Evolutionary conservation across 176 grass and related monocot species (phyloP), one percentile per base, ranked within the genome.

Genomic region (Themeda triandra): DNA sequence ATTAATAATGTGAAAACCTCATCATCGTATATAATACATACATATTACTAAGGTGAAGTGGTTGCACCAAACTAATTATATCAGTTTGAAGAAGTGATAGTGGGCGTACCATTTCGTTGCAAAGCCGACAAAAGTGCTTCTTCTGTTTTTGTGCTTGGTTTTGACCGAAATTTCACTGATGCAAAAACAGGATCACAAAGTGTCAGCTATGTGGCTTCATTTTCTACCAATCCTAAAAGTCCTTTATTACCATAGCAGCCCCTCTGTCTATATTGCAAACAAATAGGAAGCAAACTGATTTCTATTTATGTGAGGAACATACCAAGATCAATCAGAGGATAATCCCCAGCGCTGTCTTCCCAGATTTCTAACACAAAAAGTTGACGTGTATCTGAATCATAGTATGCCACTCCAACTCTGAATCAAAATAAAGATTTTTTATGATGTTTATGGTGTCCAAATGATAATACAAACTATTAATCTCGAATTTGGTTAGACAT

Each of bases 261-360:
- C n/a, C n/a, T n/a, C n/a, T n/a, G n/a, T n/a, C n/a, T n/a, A n/a
- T n/a, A n/a, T n/a, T n/a, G n/a, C n/a, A 87, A 81, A 75, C 72
- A 80, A 78, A 75, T 66, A 79, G 42, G 58, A 37, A 42, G 21
- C 5, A 74, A 54, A 58, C 41, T 35, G 17, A 21, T 27, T 15
- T 68, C 5, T 66, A 69, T 58, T 82, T 29, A 66, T 67, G 27
- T 76, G 33, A 79, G 81, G 71, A 89, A 80, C n/a, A 35, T 98
- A 98, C 96, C 92, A 73, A 98, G 89, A 89, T 98, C 93, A 80
- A 98, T 93, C 25, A 98, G 89, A 88, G 96, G 96, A 88, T 81
- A 95, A 25, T 86, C 89, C 69, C 83, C 96, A 87, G 30, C 73
- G 19, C 77, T 82, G 62, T 95, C 96, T 88, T 98, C 96, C 96